Evolutionary conservation across 2,329 filamentous ascomycete genomes (phyloP).

Genomic region (Fusarium pilosicola): DNA sequence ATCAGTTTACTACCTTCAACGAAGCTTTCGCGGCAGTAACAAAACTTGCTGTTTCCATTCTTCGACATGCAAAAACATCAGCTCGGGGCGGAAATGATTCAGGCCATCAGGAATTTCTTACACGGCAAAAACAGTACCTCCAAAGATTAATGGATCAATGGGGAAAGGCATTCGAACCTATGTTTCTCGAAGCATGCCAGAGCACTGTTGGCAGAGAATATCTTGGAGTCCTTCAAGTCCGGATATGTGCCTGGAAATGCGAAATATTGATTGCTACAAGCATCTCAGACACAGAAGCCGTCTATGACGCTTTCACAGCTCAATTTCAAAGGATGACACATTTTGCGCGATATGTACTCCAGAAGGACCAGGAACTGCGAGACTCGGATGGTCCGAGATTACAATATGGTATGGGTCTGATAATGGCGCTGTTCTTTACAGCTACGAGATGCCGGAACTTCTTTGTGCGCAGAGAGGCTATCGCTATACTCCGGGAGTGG

Average conservation of each 20-base stretch:
- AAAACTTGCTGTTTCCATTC: background rate
- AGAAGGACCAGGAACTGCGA: background rate
- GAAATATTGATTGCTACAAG: background rate
- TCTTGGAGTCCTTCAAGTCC: background rate
- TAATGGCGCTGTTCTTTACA: background rate
- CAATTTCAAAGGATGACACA: background rate
- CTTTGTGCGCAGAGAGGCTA: background rate
- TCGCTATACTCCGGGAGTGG: background rate
- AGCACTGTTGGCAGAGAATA: background rate
- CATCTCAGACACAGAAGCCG: background rate
- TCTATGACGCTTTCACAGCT: background rate
- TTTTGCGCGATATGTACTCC: background rate
- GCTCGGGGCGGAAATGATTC: accelerated
- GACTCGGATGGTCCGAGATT: background rate
- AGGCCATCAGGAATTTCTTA: background rate
- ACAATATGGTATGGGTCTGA: background rate
- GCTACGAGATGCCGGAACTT: background rate
- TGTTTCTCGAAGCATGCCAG: background rate
- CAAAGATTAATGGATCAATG: background rate
- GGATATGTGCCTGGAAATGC: background rate
- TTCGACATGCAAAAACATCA: background rate
- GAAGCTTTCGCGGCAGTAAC: background rate
- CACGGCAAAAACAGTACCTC: background rate
- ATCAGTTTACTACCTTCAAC: background rate
- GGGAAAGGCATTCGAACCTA: background rate